Evolutionary conservation across 129 eudicot species (phyloP).

Genomic region (carrot (Daucus carota)): DH1_v3.0 NC_030381.2:55473501-55474000

Average conservation of each 20-base stretch:
- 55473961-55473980: neutral
- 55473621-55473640: neutral
- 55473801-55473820: neutral
- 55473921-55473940: slow-evolving; percentile 1
- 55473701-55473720: neutral
- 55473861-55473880: neutral
- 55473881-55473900: slow-evolving; percentile 2
- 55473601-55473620: neutral
- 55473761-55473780: neutral
- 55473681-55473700: neutral
- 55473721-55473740: neutral
- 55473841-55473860: neutral
- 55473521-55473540: neutral
- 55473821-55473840: neutral
- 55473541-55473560: neutral
- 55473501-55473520: neutral
- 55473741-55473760: neutral
- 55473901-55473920: neutral
- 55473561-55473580: slow-evolving; percentile 7
- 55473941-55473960: neutral
- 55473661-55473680: neutral
- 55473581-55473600: slow-evolving; percentile 12
- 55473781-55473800: slow-evolving; percentile 1
- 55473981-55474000: neutral
- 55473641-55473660: slow-evolving; percentile 9